Evolutionary conservation across 2,329 filamentous ascomycete species (phyloP), one percentile per base, ranked within the genome.

Genomic region (Fusarium graminum): DNA sequence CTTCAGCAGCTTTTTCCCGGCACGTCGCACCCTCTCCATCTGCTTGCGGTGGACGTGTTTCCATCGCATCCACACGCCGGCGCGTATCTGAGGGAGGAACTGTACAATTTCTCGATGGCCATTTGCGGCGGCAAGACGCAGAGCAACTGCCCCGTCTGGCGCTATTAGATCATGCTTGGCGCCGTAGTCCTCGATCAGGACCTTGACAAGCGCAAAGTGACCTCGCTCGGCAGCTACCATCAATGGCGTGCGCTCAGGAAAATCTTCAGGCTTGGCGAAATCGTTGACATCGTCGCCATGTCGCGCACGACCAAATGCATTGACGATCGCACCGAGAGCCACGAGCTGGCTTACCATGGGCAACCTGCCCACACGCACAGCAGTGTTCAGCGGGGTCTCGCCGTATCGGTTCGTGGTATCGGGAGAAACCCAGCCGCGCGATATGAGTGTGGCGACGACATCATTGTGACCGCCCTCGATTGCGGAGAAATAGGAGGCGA

Each of bases 121-220:
- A 19, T 74, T 76, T 2, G 66, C 58, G 1, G 80, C 80, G 1
- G 82, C 82, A 1, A 85, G 75, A 2, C 82, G 78, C 14, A 84
- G 70, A 1, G 82, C 82, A 1, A 79, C 74, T 49, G 81, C 77
- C 0, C 81, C 82, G 51, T 83, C 81, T 6, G 80, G 79, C 1
- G 81, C 80, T 10, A 83, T 72, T 7, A 81, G 49, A 2, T 74
- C 68, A 66, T 83, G 81, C 62, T 83, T 77, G 13, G 81, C 81
- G 17, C 74, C 70, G 22, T 78, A 78, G 13, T 78, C 75, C 17
- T 80, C 74, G 44, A 80, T 70, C 13, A 84, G 70, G 2, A 82
- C 69, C 61, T 74, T 77, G 30, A 80, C 81, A 6, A 84, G 59
- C 5, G 78, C 74, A 5, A 82, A 62, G 11, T 78, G 75, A 3